Base-by-base conservation (phyloP, 257 asterid genomes). In the Rubia yunnanensis region DNA sequence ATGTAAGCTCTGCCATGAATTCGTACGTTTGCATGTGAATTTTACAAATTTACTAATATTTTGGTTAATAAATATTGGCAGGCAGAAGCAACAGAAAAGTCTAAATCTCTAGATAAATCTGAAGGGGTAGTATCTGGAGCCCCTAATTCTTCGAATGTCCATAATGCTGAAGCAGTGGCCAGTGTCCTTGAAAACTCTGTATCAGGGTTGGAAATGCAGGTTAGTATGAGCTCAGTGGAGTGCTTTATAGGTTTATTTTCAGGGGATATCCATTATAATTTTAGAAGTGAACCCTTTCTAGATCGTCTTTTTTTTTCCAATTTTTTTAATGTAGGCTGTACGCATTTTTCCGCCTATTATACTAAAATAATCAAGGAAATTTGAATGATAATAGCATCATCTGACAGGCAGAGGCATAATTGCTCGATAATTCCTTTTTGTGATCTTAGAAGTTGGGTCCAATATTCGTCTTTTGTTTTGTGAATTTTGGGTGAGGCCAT, bases 11-110 rank as follows among this genome's bases (percentile, higher is more conserved):
- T 69, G 46, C 73, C 67, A 10, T 39, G 24, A 44, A 66, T 8
- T 53, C 10, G 18, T 63, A 7, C 30, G 57, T 50, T 58, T 55
- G 61, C 60, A 70, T 52, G 30, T 73, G 36, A 36, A 28, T 36
- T 70, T 48, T 15, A 41, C 39, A 39, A 36, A 56, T 24, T 57
- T 22, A 11, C 13, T 53, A 63, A 60, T 34, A 31, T 53, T 57
- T 54, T 48, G n/a, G 28, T 49, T 54, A 56, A 15, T 35, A 30
- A 22, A 41, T 62, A 70, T 69, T 73, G 66, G 44, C 75, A 91
- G 98, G 82, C 81, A 50, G 87, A 88, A 71, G 82, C 68, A 31
- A 80, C 87, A 68, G 84, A 91, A 73, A 86, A 57, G 76, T 71
- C 82, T 26, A 81, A 83, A 71, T 65, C 81, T 67, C 80, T 54